phyloP scores from a whole-genome alignment of 768 basidiomycete genomes.

The Tylopilus subfusipes region DNA sequence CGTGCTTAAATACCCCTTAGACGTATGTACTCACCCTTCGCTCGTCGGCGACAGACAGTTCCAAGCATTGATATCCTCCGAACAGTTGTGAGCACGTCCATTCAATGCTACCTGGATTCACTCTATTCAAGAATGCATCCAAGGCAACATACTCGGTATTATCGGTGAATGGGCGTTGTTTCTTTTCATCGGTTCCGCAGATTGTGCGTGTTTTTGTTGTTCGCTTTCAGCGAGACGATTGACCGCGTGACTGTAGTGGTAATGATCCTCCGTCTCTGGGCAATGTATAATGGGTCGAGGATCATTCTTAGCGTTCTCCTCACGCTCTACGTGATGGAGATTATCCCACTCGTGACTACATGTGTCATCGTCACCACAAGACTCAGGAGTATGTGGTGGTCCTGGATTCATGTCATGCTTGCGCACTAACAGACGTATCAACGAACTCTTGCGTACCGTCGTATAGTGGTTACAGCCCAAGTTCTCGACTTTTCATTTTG shows the following conservation, averaged over 20 bases:
- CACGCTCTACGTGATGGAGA: constrained; percentile 1
- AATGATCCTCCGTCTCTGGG: constrained; percentile 19
- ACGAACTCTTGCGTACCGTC: neutral
- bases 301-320: constrained; percentile 11
- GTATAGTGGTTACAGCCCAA: neutral
- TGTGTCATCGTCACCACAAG: neutral
- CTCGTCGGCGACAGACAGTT: neutral
- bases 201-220: constrained; percentile 1
- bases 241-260: neutral
- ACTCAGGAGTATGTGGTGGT: neutral
- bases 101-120: neutral
- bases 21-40: constrained; percentile 2
- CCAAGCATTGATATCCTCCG: neutral
- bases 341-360: neutral
- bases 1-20: neutral
- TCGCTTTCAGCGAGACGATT: neutral
- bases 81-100: constrained; percentile 9
- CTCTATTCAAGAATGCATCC: neutral
- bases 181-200: constrained; percentile 5
- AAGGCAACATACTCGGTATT: constrained; percentile 5
- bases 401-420: neutral
- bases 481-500: constrained; percentile 2
- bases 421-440: neutral
- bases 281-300: constrained; percentile 7
- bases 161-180: neutral